A percentile compares a stretch with the other conserved stretches of the same genome.
Evolutionary conservation across 306 rosid genomes (phyloP).

Genomic region (Cucurbita pepo): DNA sequence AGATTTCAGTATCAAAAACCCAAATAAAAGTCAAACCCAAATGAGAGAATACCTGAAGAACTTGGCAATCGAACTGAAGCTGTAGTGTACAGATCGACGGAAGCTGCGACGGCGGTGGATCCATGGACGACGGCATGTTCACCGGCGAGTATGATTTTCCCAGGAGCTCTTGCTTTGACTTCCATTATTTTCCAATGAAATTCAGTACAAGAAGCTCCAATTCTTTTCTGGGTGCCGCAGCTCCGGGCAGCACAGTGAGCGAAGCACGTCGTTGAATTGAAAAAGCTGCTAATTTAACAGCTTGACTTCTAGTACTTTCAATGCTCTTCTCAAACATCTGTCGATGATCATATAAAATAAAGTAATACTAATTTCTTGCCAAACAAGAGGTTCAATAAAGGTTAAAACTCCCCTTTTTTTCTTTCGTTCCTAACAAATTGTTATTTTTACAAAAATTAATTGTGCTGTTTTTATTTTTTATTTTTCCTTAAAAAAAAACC

Average conservation of each 20-base stretch:
- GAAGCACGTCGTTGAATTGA: not conserved
- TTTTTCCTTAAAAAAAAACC: no score
- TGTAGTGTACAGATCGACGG: constrained; percentile 57
- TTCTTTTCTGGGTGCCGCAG: not conserved
- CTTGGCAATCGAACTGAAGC: constrained; percentile 57
- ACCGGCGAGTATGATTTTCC: constrained; percentile 72
- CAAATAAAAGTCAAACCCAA: not conserved
- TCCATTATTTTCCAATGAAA: constrained; percentile 26
- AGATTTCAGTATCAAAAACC: not conserved
- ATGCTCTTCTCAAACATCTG: no score
- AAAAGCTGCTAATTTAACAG: no score
- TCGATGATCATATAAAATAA: no score
- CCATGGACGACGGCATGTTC: constrained; percentile 98
- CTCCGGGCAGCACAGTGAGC: not conserved
- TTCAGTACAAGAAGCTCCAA: not conserved
- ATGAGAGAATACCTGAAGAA: constrained; percentile 12
- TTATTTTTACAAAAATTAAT: no score
- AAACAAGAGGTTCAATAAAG: no score
- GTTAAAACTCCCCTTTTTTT: no score
- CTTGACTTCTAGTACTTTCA: no score
- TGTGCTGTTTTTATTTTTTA: no score
- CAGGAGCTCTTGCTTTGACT: constrained; percentile 83
- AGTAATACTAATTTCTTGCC: no score
- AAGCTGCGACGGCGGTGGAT: constrained; percentile 85
- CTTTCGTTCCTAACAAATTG: no score